Conservation (phyloP, 257 asterid species). For the Leonotis leonurus region DNA sequence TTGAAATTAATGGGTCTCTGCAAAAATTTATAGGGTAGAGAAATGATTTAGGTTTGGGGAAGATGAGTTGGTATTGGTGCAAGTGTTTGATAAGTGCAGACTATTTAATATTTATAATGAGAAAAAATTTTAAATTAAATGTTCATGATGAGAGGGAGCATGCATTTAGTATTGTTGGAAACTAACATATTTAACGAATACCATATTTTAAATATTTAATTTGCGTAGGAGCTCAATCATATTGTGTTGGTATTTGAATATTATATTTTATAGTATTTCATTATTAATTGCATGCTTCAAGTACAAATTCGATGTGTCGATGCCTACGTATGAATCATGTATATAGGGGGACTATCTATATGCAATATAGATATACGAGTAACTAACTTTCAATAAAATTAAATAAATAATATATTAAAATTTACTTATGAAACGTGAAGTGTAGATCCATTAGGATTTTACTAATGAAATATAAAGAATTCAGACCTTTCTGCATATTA, state of each 20-base stretch:
- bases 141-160: constrained; percentile 6
- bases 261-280: neutral
- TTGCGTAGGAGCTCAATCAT: neutral
- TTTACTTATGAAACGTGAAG: no score
- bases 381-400: no score
- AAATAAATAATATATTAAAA: no score
- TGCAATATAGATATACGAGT: no score
- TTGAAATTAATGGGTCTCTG: no score
- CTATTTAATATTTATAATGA: constrained; percentile 23
- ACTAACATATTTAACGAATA: neutral
- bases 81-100: neutral
- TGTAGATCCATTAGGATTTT: no score
- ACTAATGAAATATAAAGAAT: no score
- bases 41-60: constrained; percentile 15
- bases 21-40: neutral
- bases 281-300: neutral
- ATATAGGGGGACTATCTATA: neutral
- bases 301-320: neutral
- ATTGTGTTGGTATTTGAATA: neutral
- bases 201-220: neutral
- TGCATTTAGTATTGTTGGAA: neutral
- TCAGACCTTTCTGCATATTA: no score
- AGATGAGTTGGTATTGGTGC: constrained; percentile 17
- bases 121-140: no score
- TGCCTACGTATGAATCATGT: no score